Evolutionary conservation across 2,329 filamentous ascomycete genomes (phyloP).

Genomic region (Graphilbum ipis-grandicollis): DNA sequence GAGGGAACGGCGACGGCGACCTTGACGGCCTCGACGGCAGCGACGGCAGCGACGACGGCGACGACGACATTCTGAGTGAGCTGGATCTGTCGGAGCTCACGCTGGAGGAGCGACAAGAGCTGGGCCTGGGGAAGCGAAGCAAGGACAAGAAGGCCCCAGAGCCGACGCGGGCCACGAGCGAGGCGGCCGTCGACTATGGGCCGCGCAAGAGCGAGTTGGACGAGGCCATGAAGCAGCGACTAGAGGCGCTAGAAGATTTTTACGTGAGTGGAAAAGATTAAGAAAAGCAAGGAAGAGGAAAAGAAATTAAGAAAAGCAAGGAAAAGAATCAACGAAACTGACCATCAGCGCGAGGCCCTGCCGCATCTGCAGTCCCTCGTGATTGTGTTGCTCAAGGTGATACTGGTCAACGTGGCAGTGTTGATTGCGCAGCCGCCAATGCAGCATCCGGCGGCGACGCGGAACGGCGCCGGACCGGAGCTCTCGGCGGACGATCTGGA

Average conservation of each 20-base stretch:
- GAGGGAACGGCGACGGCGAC: slow-evolving; percentile 24
- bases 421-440: slow-evolving; percentile 44
- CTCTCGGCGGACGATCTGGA: slow-evolving; percentile 61
- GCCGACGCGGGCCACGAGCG: slow-evolving; percentile 7
- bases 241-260: slow-evolving; percentile 62
- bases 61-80: slow-evolving; percentile 23
- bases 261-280: too few relatives aligned
- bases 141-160: too few relatives aligned
- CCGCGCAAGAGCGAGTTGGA: slow-evolving; percentile 29
- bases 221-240: slow-evolving; percentile 41
- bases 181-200: slow-evolving; percentile 33
- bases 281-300: too few relatives aligned
- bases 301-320: too few relatives aligned
- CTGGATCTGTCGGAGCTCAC: slow-evolving; percentile 19
- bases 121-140: slow-evolving; percentile 26
- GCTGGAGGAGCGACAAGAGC: slow-evolving; percentile 25
- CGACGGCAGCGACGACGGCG: slow-evolving; percentile 23
- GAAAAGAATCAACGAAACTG: too few relatives aligned
- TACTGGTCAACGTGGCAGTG: slow-evolving; percentile 76
- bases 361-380: slow-evolving; percentile 83
- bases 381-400: slow-evolving; percentile 79
- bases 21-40: too few relatives aligned
- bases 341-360: slow-evolving; percentile 52
- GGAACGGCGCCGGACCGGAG: slow-evolving; percentile 19
- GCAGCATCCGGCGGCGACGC: neutral